phyloP scores from a whole-genome alignment of 78 protist species.

The Protostelium mycophagum region DNA sequence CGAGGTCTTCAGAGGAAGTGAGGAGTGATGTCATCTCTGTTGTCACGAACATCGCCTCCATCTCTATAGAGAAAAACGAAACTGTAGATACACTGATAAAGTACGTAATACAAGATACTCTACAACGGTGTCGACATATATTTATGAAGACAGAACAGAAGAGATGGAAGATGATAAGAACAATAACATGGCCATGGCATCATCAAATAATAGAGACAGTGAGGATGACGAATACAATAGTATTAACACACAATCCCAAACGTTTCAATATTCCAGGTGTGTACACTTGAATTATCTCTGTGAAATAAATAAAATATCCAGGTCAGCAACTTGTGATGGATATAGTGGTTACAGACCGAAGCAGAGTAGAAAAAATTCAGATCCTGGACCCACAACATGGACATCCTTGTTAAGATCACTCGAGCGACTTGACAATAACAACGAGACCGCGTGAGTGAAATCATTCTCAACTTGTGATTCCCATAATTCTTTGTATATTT shows the following conservation, averaged over 20 bases:
- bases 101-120: no score
- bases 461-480: not conserved
- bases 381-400: not conserved
- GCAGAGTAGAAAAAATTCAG: not conserved
- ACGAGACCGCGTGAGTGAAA: not conserved
- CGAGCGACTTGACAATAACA: not conserved
- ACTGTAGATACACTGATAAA: no score
- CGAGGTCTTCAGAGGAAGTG: no score
- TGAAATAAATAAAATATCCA: not conserved
- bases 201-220: not conserved
- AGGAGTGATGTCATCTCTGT: not conserved
- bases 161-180: no score
- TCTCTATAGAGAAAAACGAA: not conserved
- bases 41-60: not conserved
- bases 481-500: no score
- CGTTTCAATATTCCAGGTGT: not conserved
- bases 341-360: not conserved
- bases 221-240: not conserved
- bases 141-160: not conserved
- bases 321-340: not conserved
- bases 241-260: no score
- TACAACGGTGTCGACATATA: not conserved
- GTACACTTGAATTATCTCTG: not conserved
- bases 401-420: not conserved
- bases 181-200: not conserved